These are phyloP conservation scores for Singerocomus inundabilis DNA, from an alignment of 1,284 basidiomycete genomes.

Conservation along the genomic window DNA sequence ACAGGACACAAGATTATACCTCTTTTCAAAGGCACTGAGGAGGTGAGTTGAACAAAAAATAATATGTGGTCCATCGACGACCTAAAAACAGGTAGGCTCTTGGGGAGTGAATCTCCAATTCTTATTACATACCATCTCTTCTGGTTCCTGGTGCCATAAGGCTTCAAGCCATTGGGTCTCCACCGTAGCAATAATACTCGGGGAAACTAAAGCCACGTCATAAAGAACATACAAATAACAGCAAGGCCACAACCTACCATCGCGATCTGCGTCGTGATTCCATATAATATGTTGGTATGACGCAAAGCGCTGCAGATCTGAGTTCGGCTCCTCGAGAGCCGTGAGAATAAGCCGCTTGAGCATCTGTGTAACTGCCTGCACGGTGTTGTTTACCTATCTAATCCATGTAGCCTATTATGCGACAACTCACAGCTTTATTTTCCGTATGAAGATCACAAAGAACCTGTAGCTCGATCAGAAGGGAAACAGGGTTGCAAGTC, in stretches of 20 bases:
- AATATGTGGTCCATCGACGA: slow-evolving; percentile 18
- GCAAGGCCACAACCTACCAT: slow-evolving; percentile 30
- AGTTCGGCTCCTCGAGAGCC: slow-evolving; percentile 33
- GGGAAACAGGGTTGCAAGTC: slow-evolving; percentile 16
- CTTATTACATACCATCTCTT: slow-evolving; percentile 12
- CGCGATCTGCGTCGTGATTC: slow-evolving; percentile 39
- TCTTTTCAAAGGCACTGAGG: slow-evolving; percentile 21
- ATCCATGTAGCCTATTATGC: neutral
- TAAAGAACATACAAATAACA: neutral
- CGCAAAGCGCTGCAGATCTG: slow-evolving; percentile 43
- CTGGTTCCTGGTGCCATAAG: slow-evolving; percentile 40
- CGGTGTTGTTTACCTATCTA: neutral
- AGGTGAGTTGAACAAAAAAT: slow-evolving; percentile 29
- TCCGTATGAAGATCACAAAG: slow-evolving; percentile 15
- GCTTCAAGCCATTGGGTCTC: slow-evolving; percentile 51
- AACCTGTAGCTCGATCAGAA: slow-evolving; percentile 27
- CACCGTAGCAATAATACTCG: slow-evolving; percentile 33
- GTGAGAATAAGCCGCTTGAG: slow-evolving; percentile 36
- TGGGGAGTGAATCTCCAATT: neutral
- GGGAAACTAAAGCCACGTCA: slow-evolving; percentile 28
- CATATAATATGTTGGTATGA: slow-evolving; percentile 58
- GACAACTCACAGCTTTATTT: slow-evolving; percentile 21
- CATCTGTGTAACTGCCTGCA: slow-evolving; percentile 15
- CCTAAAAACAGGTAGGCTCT: slow-evolving; percentile 17
- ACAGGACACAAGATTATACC: slow-evolving; percentile 15